Base-by-base conservation (phyloP, 768 basidiomycete genomes). In the Trametes cingulata region DNA sequence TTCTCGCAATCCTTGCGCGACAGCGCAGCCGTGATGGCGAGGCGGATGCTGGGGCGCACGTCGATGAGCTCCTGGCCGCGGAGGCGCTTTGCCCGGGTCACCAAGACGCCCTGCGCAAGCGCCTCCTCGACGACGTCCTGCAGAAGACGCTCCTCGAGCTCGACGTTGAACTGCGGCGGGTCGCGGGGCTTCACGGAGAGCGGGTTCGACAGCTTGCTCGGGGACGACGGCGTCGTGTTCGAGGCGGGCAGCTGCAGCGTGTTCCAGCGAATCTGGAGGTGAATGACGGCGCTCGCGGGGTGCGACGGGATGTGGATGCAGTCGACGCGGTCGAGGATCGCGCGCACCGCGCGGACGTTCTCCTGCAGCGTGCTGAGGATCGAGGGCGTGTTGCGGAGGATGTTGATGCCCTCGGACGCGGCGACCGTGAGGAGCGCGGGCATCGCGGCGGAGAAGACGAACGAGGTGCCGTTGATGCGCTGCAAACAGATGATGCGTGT, bases 381-480 rank as follows among this genome's bases (percentile, higher is more conserved):
- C 6, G 87, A 85, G 0, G 93, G 93, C 0, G 86, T 86, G 59
- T 81, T 83, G 43, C 83, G 83, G 51, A 98, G 79, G 64, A 90
- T 84, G 67, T 85, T 84, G 73, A 98, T 90, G 6, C 87, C 93
- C 67, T 93, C 88, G 0, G 92, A 95, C 2, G 87, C 92, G 65
- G 88, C 85, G 63, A 94, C 94, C 19, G 93, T 87, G 39, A 98
- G 86, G 42, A 95, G 81, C 2, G 93, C 85, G 0, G 97, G 97
- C 78, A 96, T 86, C 2, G 96, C 87, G 17, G 97, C 97, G 1
- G 96, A 97, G 79, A 94, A 99, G 60, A 99, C 94, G 72, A 93
- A 96, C 0, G 94, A 86, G 3, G 93, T 87, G 15, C 92, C 93
- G 71, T 98, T 98, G 82, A 96, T 97, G 46, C 94, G 94, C 85